phyloP scores from a whole-genome alignment of 352 stramenopile species.

The Pythium periplocum region DNA sequence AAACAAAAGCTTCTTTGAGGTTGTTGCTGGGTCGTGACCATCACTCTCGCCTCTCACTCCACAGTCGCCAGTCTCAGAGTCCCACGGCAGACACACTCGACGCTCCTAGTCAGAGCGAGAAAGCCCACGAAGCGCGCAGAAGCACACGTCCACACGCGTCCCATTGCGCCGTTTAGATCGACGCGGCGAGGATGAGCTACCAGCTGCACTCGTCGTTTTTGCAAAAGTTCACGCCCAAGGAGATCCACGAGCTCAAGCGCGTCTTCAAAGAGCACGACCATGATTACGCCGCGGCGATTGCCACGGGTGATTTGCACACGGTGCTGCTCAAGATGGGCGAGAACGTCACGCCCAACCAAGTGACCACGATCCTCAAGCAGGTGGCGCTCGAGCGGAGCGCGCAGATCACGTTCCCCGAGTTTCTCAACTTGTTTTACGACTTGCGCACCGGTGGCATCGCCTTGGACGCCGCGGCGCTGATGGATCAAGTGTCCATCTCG shows the following conservation, averaged over 20 bases:
- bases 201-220: constrained; percentile 76
- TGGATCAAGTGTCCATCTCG: constrained; percentile 35
- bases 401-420: constrained; percentile 75
- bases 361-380: constrained; percentile 56
- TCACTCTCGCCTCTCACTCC: constrained; percentile 11
- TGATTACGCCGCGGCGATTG: constrained; percentile 59
- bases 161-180: background rate
- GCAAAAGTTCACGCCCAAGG: constrained; percentile 84
- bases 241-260: constrained; percentile 84
- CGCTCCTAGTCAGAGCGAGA: background rate
- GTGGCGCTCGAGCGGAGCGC: constrained; percentile 37
- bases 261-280: constrained; percentile 83
- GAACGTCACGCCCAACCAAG: constrained; percentile 63
- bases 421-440: constrained; percentile 72
- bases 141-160: background rate
- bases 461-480: constrained; percentile 36
- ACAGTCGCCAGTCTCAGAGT: constrained; percentile 6
- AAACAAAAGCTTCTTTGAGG: too few species aligned
- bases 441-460: constrained; percentile 62
- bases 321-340: constrained; percentile 78
- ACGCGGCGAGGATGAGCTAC: constrained; percentile 60
- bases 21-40: constrained; percentile 4
- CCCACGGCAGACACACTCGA: constrained; percentile 1
- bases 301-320: constrained; percentile 36
- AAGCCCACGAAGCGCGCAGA: background rate